phyloP scores from a whole-genome alignment of 2,329 filamentous ascomycete genomes.

The Pestalotiopsis sp. region DNA sequence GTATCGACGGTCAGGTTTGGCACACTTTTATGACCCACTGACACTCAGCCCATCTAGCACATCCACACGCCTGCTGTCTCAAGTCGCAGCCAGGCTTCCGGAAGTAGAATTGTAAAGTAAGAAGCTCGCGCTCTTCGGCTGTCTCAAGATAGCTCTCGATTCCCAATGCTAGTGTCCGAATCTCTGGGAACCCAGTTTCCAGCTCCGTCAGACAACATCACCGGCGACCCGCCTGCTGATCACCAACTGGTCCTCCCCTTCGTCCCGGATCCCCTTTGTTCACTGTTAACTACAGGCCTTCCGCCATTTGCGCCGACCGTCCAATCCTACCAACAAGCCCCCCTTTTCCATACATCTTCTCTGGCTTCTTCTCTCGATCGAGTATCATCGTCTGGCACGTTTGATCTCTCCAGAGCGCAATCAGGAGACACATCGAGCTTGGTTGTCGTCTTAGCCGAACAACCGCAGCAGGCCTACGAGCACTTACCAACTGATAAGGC shows the following conservation, averaged over 20 bases:
- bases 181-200: background rate
- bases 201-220: constrained; percentile 9
- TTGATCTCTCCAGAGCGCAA: constrained; percentile 18
- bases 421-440: constrained; percentile 20
- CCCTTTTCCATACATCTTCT: constrained; percentile 19
- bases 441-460: constrained; percentile 8
- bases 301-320: background rate
- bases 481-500: constrained; percentile 3
- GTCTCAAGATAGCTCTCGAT: background rate
- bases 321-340: background rate
- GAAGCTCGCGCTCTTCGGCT: constrained; percentile 1
- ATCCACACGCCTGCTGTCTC: background rate
- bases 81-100: background rate
- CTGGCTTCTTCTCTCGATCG: constrained; percentile 26
- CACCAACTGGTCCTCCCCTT: constrained; percentile 7
- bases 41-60: background rate
- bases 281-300: background rate
- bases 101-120: background rate
- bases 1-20: background rate
- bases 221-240: constrained; percentile 5
- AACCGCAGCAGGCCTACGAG: background rate
- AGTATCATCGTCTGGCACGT: constrained; percentile 28
- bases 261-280: constrained; percentile 9
- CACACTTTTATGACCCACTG: background rate
- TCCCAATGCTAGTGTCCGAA: constrained; percentile 6